Conservation (phyloP, 2,329 filamentous ascomycete genomes). For the Xylaria sp. region DNA sequence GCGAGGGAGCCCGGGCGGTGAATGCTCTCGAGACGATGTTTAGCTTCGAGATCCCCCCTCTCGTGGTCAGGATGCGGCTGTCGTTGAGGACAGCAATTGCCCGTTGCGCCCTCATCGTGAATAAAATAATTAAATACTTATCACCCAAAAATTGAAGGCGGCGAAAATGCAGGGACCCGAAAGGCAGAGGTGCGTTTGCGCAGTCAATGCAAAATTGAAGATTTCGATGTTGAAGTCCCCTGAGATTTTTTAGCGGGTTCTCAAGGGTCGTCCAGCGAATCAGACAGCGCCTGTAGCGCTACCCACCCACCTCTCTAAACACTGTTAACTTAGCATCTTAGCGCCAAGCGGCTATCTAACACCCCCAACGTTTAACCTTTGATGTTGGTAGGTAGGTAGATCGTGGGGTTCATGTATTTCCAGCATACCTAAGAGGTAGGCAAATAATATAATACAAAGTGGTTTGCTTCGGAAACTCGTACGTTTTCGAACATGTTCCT, state of each 20-base stretch:
- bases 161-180: slow-evolving; percentile 26
- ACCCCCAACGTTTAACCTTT: too few relatives aligned
- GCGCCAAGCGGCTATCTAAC: too few relatives aligned
- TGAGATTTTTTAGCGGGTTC: slow-evolving; percentile 33
- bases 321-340: too few relatives aligned
- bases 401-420: too few relatives aligned
- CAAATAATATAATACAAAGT: too few relatives aligned
- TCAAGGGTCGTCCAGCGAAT: slow-evolving; percentile 28
- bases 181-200: slow-evolving; percentile 30
- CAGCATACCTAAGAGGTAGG: too few relatives aligned
- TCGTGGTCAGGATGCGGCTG: slow-evolving; percentile 44
- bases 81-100: slow-evolving; percentile 47
- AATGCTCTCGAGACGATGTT: slow-evolving; percentile 41
- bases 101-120: slow-evolving; percentile 49
- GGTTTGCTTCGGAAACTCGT: too few relatives aligned
- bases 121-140: slow-evolving; percentile 14
- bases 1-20: slow-evolving; percentile 38
- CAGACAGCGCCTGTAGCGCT: slow-evolving; percentile 20
- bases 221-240: slow-evolving; percentile 14
- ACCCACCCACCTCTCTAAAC: not conserved
- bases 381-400: too few relatives aligned
- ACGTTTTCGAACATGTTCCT: too few relatives aligned
- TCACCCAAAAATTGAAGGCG: slow-evolving; percentile 22
- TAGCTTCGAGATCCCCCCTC: slow-evolving; percentile 43
- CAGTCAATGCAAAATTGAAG: slow-evolving; percentile 9